phyloP scores from a whole-genome alignment of 331 rosid genomes.

The Prunus yedoensis region DNA sequence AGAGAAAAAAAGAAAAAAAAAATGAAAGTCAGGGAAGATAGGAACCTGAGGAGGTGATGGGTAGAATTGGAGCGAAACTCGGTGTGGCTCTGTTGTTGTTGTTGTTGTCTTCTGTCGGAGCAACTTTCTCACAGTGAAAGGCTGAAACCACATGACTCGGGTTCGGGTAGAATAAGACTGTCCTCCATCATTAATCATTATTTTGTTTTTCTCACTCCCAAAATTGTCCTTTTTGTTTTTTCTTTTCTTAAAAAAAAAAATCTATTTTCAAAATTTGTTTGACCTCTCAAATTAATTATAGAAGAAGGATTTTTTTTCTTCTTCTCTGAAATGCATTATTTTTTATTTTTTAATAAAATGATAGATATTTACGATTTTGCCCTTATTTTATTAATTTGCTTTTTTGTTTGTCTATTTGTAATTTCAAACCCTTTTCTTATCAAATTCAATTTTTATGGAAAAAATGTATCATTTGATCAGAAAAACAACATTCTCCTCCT shows the following conservation, averaged over 20 bases:
- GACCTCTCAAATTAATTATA: no score
- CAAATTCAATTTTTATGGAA: no score
- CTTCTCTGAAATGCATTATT: neutral
- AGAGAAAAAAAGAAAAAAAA: neutral
- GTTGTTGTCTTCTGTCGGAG: slow-evolving; percentile 11
- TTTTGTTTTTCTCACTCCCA: neutral
- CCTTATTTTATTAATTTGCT: no score
- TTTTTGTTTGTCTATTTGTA: neutral
- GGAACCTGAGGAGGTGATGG: neutral
- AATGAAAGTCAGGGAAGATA: neutral
- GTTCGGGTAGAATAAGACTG: neutral
- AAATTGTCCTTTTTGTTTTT: neutral
- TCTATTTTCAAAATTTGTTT: neutral
- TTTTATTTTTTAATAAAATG: no score
- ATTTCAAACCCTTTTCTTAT: no score
- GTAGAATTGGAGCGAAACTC: slow-evolving; percentile 16
- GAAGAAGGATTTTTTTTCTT: neutral
- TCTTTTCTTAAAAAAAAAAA: neutral
- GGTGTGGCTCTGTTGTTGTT: neutral
- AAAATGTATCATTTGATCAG: no score
- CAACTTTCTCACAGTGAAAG: slow-evolving; percentile 10
- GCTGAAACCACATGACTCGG: slow-evolving; percentile 20
- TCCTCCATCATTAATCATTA: neutral
- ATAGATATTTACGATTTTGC: no score
- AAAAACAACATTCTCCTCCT: no score